Base-by-base conservation (phyloP, 306 rosid species). In the barrel medic (Medicago truncatula) region DNA sequence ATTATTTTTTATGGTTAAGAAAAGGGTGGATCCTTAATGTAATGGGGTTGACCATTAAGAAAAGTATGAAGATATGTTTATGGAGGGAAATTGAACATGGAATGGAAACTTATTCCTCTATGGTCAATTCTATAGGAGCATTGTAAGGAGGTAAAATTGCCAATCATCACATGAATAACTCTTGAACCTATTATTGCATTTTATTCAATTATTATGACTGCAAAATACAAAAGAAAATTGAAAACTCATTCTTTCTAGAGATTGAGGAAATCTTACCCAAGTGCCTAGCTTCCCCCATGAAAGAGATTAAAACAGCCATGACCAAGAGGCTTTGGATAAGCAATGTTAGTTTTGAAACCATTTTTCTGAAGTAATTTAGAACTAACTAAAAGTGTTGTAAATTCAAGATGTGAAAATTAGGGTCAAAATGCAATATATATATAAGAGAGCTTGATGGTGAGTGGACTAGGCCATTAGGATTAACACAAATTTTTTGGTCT, bases 251-350 rank as follows among this genome's bases (percentile, higher is more conserved):
- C 3, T 10, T 23, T 21, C 36, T 23, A 58, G 9, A 5, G 8
- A 58, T 58, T 58, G 15, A 11, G 8, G 8, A 58, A 21, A 58
- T 23, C 64, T 11, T 23, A 58, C 64, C 36, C 16, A 4, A 23
- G 38, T 11, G 64, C 8, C 64, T 58, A 58, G 64, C 36, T 11
- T 58, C 38, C 6, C 36, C 64, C 9, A 4, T 21, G 8, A 8
- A 21, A 23, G n/a, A 23, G 4, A 58, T 23, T 12, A 58, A 23
- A 12, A 58, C 38, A 58, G 25, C 9, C 64, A 23, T 11, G 64
- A 21, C 36, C 64, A 58, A 23, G 38, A 58, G 16, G 38, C 64
- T 38, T 58, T 58, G 64, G 34, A 58, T 12, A n/a, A 58, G 64
- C 64, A 58, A 58, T 14, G 16, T 3, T 58, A 23, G 16, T 4